Percentiles rank a stretch among this genome's conserved stretches.
Conservation (phyloP, 2,329 filamentous ascomycete genomes). For the Exophiala viscosa region DNA sequence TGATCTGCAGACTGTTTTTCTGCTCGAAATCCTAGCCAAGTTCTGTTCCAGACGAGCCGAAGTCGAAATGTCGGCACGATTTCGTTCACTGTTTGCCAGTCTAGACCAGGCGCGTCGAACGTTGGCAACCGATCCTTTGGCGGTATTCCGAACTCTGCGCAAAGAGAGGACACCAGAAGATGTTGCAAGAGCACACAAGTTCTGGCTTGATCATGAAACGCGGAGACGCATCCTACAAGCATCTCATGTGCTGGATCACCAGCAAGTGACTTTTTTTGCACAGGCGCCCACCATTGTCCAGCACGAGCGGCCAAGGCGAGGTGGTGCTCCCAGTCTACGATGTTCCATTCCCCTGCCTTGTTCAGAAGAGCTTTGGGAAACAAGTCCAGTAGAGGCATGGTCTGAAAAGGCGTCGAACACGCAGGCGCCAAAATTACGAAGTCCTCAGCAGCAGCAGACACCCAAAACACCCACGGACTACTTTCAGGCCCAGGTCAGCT, state of each 20-base stretch:
- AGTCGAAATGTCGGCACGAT: constrained; percentile 34
- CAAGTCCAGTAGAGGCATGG: constrained; percentile 31
- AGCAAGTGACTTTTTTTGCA: constrained; percentile 34
- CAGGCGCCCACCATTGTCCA: constrained; percentile 33
- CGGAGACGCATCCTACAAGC: constrained; percentile 35
- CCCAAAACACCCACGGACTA: constrained; percentile 13
- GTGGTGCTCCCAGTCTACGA: constrained; percentile 13
- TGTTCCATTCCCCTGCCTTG: constrained; percentile 33
- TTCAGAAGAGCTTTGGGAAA: constrained; percentile 33
- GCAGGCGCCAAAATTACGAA: constrained; percentile 4
- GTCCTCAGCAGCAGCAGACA: not conserved
- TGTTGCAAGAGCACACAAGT: constrained; percentile 32
- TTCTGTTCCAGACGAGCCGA: constrained; percentile 34
- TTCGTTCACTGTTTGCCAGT: constrained; percentile 35
- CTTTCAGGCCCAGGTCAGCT: constrained; percentile 22
- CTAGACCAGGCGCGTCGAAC: constrained; percentile 32
- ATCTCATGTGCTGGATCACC: constrained; percentile 34
- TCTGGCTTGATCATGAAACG: constrained; percentile 37
- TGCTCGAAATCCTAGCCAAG: constrained; percentile 35
- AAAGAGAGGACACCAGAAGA: constrained; percentile 27
- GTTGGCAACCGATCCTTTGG: constrained; percentile 32
- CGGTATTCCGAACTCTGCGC: constrained; percentile 31
- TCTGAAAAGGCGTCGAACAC: constrained; percentile 22
- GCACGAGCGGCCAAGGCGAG: constrained; percentile 17
- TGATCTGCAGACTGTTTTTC: constrained; percentile 36